Conservation (phyloP, 352 stramenopile genomes). For the Globisporangium apiculatum region DNA sequence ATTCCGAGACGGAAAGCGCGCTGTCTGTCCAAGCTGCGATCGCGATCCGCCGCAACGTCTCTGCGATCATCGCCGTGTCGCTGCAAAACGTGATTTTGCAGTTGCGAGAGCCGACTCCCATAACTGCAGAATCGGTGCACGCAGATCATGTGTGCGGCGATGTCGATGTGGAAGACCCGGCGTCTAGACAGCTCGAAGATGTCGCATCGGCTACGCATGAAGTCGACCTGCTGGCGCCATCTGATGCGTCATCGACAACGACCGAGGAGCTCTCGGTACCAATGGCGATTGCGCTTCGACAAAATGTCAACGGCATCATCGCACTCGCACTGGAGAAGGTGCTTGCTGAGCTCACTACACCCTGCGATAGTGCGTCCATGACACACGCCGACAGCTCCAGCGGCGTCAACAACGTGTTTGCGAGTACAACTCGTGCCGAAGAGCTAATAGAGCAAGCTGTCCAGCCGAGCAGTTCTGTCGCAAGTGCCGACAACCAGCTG, state of each 20-base stretch:
- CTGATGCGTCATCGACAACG: no score
- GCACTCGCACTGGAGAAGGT: constrained; percentile 21
- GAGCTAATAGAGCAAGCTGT: background rate
- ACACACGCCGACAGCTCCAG: no score
- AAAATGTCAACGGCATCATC: constrained; percentile 25
- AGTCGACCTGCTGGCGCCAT: background rate
- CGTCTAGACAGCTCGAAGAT: background rate
- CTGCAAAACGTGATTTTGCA: constrained; percentile 21
- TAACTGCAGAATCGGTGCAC: background rate
- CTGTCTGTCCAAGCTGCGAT: constrained; percentile 15
- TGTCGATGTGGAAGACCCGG: no score
- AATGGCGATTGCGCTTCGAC: constrained; percentile 25
- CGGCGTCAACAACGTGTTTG: no score
- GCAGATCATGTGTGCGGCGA: no score
- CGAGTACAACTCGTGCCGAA: background rate
- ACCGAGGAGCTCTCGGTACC: constrained; percentile 11
- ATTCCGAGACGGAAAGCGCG: background rate
- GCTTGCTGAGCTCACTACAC: constrained; percentile 12
- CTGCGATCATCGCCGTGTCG: constrained; percentile 21
- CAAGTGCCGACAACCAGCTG: background rate
- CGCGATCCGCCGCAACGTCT: constrained; percentile 24
- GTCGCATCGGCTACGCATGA: background rate
- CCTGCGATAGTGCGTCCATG: no score
- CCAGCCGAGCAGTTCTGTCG: no score
- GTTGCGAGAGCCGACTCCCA: constrained; percentile 9